phyloP scores from a whole-genome alignment of 2,329 filamentous ascomycete genomes.

The Huntiella bhutanensis region DNA sequence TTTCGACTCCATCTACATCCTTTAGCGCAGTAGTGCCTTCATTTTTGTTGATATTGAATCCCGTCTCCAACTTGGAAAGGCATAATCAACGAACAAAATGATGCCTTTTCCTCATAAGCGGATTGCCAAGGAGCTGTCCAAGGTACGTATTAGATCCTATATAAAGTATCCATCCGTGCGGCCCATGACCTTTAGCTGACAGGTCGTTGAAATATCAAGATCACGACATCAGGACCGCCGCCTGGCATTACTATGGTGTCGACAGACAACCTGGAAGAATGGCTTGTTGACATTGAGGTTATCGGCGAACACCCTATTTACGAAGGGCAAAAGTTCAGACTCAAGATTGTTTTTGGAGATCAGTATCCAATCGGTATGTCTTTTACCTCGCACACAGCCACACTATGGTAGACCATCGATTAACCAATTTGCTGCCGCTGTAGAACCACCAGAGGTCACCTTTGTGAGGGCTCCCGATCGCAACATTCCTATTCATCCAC shows the following conservation, averaged over 20 bases:
- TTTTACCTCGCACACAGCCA: not conserved
- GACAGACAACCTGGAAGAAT: conserved; percentile 69
- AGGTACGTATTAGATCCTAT: conserved; percentile 22
- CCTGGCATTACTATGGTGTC: conserved; percentile 61
- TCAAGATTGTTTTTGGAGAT: conserved; percentile 71
- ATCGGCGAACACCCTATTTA: conserved; percentile 85
- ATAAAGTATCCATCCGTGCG: too few relatives aligned
- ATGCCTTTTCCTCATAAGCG: conserved; percentile 32
- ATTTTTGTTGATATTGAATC: too few relatives aligned
- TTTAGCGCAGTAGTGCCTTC: too few relatives aligned
- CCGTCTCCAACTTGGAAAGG: too few relatives aligned
- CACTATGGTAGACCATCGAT: not conserved
- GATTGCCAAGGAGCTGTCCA: conserved; percentile 38
- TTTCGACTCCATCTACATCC: too few relatives aligned
- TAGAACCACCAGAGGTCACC: conserved; percentile 87
- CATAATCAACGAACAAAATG: not conserved
- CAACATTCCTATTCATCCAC: conserved; percentile 80
- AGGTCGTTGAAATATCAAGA: not conserved
- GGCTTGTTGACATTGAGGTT: conserved; percentile 81
- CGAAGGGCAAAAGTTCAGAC: conserved; percentile 54
- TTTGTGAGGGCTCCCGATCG: conserved; percentile 41
- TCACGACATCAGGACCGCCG: conserved; percentile 24
- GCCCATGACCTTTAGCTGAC: too few relatives aligned
- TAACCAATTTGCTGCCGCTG: not conserved
- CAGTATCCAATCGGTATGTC: conserved; percentile 73